A percentile compares a stretch with the other conserved stretches of the same genome.
Conservation (phyloP, 441 rosid species). For the Brassica hybrid region DNA sequence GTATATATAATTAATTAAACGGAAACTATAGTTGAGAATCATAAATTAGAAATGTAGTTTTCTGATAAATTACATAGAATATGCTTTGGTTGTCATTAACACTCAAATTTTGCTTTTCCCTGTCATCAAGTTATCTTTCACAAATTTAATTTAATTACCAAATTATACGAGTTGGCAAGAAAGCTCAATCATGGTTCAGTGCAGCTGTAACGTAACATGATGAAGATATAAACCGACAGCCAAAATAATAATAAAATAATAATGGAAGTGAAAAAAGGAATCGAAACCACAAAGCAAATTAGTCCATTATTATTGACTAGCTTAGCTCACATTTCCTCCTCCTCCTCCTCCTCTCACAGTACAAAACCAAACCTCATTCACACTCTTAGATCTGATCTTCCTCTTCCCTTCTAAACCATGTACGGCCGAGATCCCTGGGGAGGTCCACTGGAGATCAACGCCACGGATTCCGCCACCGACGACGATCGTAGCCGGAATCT, state of each 20-base stretch:
- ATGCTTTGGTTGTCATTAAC: not conserved
- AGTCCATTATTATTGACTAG: constrained; percentile 4
- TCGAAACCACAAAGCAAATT: not conserved
- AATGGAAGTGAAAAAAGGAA: constrained; percentile 10
- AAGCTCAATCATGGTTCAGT: constrained; percentile 30
- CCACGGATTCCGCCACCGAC: constrained; percentile 95
- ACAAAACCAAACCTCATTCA: not conserved
- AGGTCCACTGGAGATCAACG: constrained; percentile 87
- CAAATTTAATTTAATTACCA: not conserved
- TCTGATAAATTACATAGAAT: not conserved
- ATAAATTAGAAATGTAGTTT: not conserved
- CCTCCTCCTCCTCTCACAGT: constrained; percentile 20
- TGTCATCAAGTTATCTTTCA: not conserved
- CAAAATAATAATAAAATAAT: constrained; percentile 23
- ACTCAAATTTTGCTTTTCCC: too few relatives aligned
- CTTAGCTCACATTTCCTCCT: constrained; percentile 25
- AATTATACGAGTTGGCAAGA: constrained; percentile 23
- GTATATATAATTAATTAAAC: too few relatives aligned
- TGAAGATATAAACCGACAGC: constrained; percentile 26
- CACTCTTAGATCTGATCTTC: constrained; percentile 21
- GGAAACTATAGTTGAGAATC: not conserved
- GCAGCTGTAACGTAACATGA: constrained; percentile 33
- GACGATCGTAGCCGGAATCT: constrained; percentile 91
- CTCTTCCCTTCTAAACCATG: constrained; percentile 49
- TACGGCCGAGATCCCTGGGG: constrained; percentile 99